phyloP scores from a whole-genome alignment of 225 moss, liverwort and hornwort species.

The Takakia lepidozioides region DNA sequence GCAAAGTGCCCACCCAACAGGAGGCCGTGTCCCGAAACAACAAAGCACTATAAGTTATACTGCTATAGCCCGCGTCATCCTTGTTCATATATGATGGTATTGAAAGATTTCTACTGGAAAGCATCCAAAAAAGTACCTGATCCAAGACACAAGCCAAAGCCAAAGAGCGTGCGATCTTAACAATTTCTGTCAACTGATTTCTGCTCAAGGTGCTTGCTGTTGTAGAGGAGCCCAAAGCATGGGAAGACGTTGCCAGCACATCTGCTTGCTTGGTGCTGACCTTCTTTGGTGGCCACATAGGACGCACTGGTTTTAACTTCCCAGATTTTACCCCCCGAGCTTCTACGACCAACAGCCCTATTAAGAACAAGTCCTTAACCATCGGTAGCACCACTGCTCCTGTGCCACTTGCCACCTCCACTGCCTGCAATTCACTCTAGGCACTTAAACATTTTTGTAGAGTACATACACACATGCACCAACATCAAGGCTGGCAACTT shows the following conservation, averaged over 20 bases:
- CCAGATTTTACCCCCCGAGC: conserved; percentile 36
- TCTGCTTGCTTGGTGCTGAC: conserved; percentile 12
- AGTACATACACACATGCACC: too few relatives aligned
- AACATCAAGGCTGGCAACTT: too few relatives aligned
- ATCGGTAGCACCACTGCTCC: conserved; percentile 62
- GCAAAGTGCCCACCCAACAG: neutral
- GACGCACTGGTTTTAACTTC: conserved; percentile 62
- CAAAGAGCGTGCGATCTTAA: conserved; percentile 78
- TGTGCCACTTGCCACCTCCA: conserved; percentile 51
- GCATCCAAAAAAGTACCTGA: conserved; percentile 33
- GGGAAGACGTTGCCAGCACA: conserved; percentile 3
- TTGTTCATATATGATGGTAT: too few relatives aligned
- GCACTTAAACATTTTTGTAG: neutral
- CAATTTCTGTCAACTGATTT: conserved; percentile 70
- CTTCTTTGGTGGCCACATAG: conserved; percentile 80
- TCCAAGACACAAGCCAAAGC: conserved; percentile 92
- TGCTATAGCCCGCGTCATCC: too few relatives aligned
- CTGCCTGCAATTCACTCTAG: too few relatives aligned
- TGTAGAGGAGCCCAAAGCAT: too few relatives aligned
- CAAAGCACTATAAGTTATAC: neutral
- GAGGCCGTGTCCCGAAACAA: neutral
- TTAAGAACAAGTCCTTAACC: conserved; percentile 81
- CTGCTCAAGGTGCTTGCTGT: conserved; percentile 34
- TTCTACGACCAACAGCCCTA: conserved; percentile 76
- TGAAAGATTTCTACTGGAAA: too few relatives aligned